These are phyloP conservation scores for Grigorovia humatica DNA, from an alignment of 805 yeast species.

Conservation along the genomic window DNA sequence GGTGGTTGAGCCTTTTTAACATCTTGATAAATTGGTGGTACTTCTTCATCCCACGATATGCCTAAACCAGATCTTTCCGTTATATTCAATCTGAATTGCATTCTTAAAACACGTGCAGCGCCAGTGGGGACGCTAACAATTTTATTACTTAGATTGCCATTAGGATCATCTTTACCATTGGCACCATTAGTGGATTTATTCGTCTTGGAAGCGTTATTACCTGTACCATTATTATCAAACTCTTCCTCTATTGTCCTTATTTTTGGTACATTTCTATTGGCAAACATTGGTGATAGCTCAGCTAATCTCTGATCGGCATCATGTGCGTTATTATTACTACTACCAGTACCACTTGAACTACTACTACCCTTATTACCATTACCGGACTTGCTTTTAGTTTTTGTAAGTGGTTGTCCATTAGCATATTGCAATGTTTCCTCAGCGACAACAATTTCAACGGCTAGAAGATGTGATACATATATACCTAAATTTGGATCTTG, in stretches of 20 bases:
- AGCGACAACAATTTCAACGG: constrained; percentile 87
- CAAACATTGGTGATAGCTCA: constrained; percentile 35
- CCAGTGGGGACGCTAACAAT: constrained; percentile 76
- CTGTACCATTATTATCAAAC: constrained; percentile 6
- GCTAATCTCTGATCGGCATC: constrained; percentile 33
- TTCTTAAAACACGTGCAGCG: constrained; percentile 84
- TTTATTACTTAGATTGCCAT: constrained; percentile 6
- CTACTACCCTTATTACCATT: background rate
- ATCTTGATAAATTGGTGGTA: constrained; percentile 90
- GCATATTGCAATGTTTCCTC: constrained; percentile 59
- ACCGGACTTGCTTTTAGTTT: constrained; percentile 1
- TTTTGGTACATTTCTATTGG: constrained; percentile 25
- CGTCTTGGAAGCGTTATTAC: background rate
- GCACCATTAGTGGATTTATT: constrained; percentile 1
- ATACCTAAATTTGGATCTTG: constrained; percentile 76
- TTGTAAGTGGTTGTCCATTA: constrained; percentile 23
- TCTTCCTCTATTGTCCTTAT: constrained; percentile 14
- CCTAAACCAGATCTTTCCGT: constrained; percentile 94
- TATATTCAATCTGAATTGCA: constrained; percentile 80
- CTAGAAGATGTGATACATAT: constrained; percentile 60
- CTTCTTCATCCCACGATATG: constrained; percentile 97
- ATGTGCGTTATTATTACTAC: background rate
- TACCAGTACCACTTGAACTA: background rate
- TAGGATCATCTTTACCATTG: background rate
- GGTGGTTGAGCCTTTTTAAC: constrained; percentile 84